phyloP scores from a whole-genome alignment of 768 basidiomycete species.

The Hysterangium stoloniferum region DNA sequence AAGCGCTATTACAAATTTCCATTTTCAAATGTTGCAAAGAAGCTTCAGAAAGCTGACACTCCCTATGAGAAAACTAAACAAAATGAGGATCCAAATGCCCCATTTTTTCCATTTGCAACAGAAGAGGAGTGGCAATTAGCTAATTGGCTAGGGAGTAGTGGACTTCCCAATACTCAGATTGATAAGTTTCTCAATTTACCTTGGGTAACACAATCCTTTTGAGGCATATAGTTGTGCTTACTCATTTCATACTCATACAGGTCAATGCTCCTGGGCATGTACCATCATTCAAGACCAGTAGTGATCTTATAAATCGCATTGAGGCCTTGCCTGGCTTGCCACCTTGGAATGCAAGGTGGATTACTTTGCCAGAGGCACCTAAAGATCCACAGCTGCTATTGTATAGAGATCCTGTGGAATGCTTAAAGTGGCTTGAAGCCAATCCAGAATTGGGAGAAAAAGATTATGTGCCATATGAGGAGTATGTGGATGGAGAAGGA shows the following conservation, averaged over 20 bases:
- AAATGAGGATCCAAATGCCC: neutral
- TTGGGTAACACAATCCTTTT: constrained; percentile 19
- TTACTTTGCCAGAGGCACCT: constrained; percentile 11
- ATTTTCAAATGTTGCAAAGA: neutral
- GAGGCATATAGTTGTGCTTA: neutral
- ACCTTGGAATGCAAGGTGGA: constrained; percentile 14
- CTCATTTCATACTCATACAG: neutral
- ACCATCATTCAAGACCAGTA: constrained; percentile 20
- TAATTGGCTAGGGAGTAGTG: constrained; percentile 23
- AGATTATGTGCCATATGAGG: constrained; percentile 26
- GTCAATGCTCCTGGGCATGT: neutral
- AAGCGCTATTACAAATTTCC: neutral
- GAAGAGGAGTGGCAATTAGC: constrained; percentile 29
- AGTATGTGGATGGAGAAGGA: constrained; percentile 8
- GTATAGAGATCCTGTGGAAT: constrained; percentile 30
- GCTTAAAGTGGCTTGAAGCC: constrained; percentile 19
- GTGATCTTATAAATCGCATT: constrained; percentile 22
- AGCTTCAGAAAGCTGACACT: neutral
- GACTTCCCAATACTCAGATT: constrained; percentile 22
- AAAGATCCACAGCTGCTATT: constrained; percentile 19
- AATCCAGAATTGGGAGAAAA: constrained; percentile 31
- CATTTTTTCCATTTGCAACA: constrained; percentile 18
- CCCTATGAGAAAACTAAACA: neutral
- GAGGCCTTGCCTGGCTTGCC: constrained; percentile 21
- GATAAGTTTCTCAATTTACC: constrained; percentile 26